Percentiles rank a stretch among this genome's conserved stretches.
Conservation (phyloP, 371 early-diverging fungal species). For the Globomyces sp. region DNA sequence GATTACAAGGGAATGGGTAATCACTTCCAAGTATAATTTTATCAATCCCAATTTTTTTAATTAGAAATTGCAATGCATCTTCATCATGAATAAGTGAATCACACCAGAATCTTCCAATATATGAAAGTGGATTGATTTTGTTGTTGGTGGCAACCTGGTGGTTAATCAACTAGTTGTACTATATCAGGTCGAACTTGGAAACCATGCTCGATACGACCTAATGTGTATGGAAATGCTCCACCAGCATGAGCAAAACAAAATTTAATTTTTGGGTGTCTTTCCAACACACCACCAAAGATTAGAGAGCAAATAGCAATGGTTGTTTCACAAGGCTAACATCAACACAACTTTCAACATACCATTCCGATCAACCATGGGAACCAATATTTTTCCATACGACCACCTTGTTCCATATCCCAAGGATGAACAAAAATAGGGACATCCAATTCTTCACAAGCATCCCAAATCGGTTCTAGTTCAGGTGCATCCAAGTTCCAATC, state of each 20-base stretch:
- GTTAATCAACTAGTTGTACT: constrained; percentile 6
- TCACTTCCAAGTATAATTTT: constrained; percentile 61
- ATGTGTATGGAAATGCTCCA: constrained; percentile 65
- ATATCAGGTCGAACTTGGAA: constrained; percentile 68
- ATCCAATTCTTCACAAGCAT: constrained; percentile 65
- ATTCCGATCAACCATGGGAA: constrained; percentile 74
- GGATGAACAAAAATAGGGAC: constrained; percentile 69
- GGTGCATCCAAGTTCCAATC: constrained; percentile 73
- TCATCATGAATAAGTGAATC: constrained; percentile 71
- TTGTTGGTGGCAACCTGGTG: constrained; percentile 45
- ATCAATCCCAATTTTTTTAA: constrained; percentile 67
- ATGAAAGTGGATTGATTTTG: constrained; percentile 53
- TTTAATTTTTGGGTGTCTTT: constrained; percentile 61
- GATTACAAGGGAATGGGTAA: constrained; percentile 62
- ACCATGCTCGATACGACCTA: constrained; percentile 69
- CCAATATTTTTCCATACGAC: constrained; percentile 66
- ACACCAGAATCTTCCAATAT: constrained; percentile 58
- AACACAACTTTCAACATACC: not conserved
- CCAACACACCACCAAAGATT: constrained; percentile 68
- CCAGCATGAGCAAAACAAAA: constrained; percentile 68
- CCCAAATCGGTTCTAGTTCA: constrained; percentile 64
- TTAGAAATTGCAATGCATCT: constrained; percentile 60
- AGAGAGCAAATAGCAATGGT: constrained; percentile 65
- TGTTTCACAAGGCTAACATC: constrained; percentile 61
- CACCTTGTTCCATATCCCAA: constrained; percentile 67